Evolutionary conservation across 108 stramenopile genomes (phyloP).

Genomic region (Cyclostephanos invisitatus): DNA sequence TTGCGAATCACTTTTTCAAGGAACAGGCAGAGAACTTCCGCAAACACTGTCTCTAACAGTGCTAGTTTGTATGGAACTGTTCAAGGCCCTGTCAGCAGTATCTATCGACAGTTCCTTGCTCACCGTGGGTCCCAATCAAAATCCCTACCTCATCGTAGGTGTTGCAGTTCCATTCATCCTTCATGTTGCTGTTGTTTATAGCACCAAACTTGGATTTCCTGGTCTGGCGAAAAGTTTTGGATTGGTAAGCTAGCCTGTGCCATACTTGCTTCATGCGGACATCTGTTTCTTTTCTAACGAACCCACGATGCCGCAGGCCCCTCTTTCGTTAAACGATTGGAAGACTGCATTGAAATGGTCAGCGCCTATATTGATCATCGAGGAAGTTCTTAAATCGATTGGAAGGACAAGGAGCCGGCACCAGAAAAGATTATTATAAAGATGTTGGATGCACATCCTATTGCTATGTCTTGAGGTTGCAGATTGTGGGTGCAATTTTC

Average conservation of each 20-base stretch:
- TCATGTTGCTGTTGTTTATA: slow-evolving; percentile 89
- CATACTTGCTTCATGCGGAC: not conserved
- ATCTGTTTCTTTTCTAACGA: not conserved
- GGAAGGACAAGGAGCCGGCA: slow-evolving; percentile 20
- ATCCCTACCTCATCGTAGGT: slow-evolving; percentile 88
- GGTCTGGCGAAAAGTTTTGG: slow-evolving; percentile 87
- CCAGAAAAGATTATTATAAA: slow-evolving; percentile 9
- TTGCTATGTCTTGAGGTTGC: not conserved
- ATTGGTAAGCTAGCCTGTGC: slow-evolving; percentile 51
- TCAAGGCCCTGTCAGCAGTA: slow-evolving; percentile 96
- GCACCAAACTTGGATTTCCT: slow-evolving; percentile 49
- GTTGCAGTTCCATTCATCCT: slow-evolving; percentile 88
- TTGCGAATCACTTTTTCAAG: slow-evolving; percentile 79
- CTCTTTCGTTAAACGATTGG: slow-evolving; percentile 83
- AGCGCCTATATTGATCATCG: slow-evolving; percentile 87
- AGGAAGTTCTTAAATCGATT: slow-evolving; percentile 82
- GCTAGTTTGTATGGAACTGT: slow-evolving; percentile 95
- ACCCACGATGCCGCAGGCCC: slow-evolving; percentile 19
- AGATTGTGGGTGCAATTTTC: not conserved
- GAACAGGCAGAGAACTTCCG: slow-evolving; percentile 73
- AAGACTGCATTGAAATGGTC: slow-evolving; percentile 82
- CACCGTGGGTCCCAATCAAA: slow-evolving; percentile 85
- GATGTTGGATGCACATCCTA: not conserved
- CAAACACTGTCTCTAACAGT: slow-evolving; percentile 93
- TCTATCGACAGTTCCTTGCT: slow-evolving; percentile 91